These are phyloP conservation scores for Russula olivacea DNA, from an alignment of 768 basidiomycete species.

Conservation along the genomic window DNA sequence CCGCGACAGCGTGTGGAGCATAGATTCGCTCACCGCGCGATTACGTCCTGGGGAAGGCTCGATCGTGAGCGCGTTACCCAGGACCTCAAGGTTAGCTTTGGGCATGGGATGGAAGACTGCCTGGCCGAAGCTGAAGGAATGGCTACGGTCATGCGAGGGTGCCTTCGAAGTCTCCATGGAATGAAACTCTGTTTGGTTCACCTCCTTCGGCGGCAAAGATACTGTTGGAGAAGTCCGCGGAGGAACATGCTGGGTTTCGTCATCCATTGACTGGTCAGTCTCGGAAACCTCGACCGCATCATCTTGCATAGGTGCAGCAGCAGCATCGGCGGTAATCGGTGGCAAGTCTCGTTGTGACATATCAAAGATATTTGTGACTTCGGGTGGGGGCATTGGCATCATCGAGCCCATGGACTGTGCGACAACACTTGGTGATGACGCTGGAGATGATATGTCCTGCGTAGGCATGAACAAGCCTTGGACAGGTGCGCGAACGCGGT, in stretches of 20 bases:
- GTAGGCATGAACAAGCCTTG: constrained; percentile 23
- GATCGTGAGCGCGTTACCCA: background rate
- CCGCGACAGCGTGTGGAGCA: constrained; percentile 53
- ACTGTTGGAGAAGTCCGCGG: constrained; percentile 10
- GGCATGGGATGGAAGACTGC: constrained; percentile 52
- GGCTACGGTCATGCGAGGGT: constrained; percentile 45
- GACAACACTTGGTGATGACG: constrained; percentile 22
- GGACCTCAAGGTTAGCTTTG: constrained; percentile 21
- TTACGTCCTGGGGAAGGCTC: constrained; percentile 34
- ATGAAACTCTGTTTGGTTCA: constrained; percentile 9
- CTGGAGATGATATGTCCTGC: constrained; percentile 23
- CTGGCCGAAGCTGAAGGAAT: constrained; percentile 65
- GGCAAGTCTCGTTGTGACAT: constrained; percentile 52
- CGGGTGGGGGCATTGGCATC: constrained; percentile 39
- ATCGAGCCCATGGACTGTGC: constrained; percentile 29
- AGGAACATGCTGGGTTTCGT: constrained; percentile 21
- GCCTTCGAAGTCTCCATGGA: constrained; percentile 29
- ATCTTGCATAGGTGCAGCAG: constrained; percentile 32
- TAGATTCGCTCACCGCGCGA: constrained; percentile 58
- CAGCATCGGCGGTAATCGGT: constrained; percentile 34
- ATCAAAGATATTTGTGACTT: constrained; percentile 52
- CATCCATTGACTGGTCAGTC: constrained; percentile 26
- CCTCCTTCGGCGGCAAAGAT: constrained; percentile 2
- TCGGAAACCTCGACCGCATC: constrained; percentile 36
- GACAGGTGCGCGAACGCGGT: constrained; percentile 12